Evolutionary conservation across 805 yeast genomes (phyloP).

Genomic region (Allodekkera sacchari): DNA sequence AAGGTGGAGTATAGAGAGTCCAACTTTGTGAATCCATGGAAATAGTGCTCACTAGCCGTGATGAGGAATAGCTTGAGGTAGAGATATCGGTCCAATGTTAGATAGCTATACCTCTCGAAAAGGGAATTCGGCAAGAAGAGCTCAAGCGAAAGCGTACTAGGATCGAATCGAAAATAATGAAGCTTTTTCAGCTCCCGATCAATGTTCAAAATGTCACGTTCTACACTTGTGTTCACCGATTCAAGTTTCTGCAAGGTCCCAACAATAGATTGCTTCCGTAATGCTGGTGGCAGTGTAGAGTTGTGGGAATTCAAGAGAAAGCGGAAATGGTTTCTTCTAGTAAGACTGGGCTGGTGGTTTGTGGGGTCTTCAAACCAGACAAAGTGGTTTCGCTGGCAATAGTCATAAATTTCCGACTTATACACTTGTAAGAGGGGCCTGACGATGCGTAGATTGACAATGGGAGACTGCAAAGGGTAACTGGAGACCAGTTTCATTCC

Average conservation of each 20-base stretch:
- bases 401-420: constrained; percentile 37
- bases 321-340: constrained; percentile 52
- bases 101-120: constrained; percentile 10
- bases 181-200: constrained; percentile 8
- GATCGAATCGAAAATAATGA: constrained; percentile 3
- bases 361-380: constrained; percentile 69
- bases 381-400: constrained; percentile 33
- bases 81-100: constrained; percentile 21
- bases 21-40: constrained; percentile 16
- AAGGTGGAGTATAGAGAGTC: constrained; percentile 11
- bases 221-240: constrained; percentile 10
- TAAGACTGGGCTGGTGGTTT: constrained; percentile 44
- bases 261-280: constrained; percentile 7
- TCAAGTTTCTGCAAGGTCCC: constrained; percentile 9
- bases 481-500: constrained; percentile 33
- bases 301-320: constrained; percentile 13
- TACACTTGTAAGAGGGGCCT: constrained; percentile 46
- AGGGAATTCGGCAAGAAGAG: constrained; percentile 13
- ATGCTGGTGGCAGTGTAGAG: constrained; percentile 10
- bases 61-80: constrained; percentile 15
- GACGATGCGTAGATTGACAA: constrained; percentile 18
- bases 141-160: constrained; percentile 5
- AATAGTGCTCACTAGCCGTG: constrained; percentile 16
- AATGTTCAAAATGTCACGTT: constrained; percentile 13
- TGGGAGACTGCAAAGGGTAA: constrained; percentile 9